phyloP scores from a whole-genome alignment of 108 stramenopile species.

The Aurantiochytrium sp. region DNA sequence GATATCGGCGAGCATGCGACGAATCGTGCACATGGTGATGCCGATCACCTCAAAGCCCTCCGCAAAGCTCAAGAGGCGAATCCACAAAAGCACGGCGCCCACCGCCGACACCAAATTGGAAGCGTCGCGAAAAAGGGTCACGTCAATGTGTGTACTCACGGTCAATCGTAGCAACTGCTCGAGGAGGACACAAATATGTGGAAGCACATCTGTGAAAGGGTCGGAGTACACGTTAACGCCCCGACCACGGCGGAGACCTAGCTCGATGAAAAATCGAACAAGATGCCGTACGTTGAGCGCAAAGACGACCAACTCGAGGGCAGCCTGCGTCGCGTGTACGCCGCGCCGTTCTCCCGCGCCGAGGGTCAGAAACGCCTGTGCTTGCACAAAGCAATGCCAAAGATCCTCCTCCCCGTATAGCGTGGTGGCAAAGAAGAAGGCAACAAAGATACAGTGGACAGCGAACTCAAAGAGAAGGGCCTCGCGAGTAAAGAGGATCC shows the following conservation, averaged over 20 bases:
- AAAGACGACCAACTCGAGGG: background rate
- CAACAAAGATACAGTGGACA: background rate
- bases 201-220: background rate
- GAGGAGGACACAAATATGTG: background rate
- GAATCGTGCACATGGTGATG: background rate
- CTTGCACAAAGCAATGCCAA: background rate
- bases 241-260: background rate
- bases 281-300: background rate
- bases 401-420: background rate
- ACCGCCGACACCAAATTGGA: background rate
- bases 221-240: background rate
- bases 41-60: slow-evolving; percentile 11
- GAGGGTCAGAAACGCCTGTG: background rate
- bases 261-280: background rate
- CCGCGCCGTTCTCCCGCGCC: background rate
- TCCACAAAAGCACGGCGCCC: background rate
- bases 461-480: background rate
- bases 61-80: background rate
- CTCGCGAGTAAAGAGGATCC: background rate
- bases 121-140: background rate
- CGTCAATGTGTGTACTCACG: background rate
- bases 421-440: background rate
- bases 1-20: background rate
- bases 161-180: background rate
- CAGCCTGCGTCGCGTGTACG: background rate